Conservation (phyloP, 2,329 filamentous ascomycete genomes). For the Mariannaea sp. region DNA sequence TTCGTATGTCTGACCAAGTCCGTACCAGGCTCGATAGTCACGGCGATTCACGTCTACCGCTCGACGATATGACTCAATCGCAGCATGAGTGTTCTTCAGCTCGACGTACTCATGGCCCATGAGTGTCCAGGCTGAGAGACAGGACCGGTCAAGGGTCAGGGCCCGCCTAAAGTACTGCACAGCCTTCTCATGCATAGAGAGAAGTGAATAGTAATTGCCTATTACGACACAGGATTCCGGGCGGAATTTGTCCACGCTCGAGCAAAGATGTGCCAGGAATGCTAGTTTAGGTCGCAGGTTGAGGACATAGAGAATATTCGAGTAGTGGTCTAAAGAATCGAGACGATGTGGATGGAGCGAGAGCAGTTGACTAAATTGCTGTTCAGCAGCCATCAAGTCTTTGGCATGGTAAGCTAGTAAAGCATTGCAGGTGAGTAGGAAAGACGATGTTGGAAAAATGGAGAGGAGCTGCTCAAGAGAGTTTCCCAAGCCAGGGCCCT, state of each 20-base stretch:
- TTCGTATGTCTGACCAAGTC: constrained; percentile 94
- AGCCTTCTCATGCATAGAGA: constrained; percentile 95
- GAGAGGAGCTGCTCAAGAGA: constrained; percentile 76
- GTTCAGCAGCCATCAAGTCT: constrained; percentile 69
- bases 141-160: constrained; percentile 85
- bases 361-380: constrained; percentile 77
- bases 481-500: constrained; percentile 73
- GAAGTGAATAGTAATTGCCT: constrained; percentile 94
- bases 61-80: constrained; percentile 93
- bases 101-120: constrained; percentile 99
- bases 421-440: constrained; percentile 87
- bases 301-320: constrained; percentile 96
- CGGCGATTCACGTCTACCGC: constrained; percentile 95
- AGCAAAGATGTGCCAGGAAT: constrained; percentile 89
- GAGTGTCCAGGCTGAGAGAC: constrained; percentile 93
- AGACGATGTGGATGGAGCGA: constrained; percentile 76
- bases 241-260: constrained; percentile 90
- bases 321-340: constrained; percentile 93
- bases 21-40: constrained; percentile 98
- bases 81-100: constrained; percentile 96
- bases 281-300: constrained; percentile 85
- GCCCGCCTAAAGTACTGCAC: constrained; percentile 97
- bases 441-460: constrained; percentile 88
- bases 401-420: constrained; percentile 90
- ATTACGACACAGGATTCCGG: constrained; percentile 97